Evolutionary conservation across 257 asterid species (phyloP), one percentile per base, ranked within the genome.

Genomic region (Parsonsia alboflavescens): DNA sequence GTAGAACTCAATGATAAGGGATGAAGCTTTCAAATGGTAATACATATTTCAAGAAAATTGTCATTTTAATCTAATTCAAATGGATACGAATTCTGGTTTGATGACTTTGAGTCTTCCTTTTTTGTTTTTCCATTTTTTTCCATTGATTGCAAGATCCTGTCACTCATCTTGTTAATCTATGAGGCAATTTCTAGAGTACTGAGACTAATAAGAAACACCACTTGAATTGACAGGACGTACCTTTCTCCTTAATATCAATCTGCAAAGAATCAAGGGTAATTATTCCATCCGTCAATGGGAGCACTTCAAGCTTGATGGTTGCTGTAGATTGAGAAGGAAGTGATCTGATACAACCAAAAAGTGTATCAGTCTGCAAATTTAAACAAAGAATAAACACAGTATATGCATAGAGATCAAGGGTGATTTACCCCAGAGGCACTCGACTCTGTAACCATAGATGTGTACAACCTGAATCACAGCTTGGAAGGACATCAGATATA

Each of bases 401-500:
- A 17, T 15, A 77, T 76, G 71, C 71, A 79, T 54, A 54, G 24
- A 54, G 61, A n/a, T 54, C 9, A 75, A 49, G 50, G 64, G 30
- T 26, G 15, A 70, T 70, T 81, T 91, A 95, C 99, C 99, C 99
- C 22, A 95, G 84, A 7, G 98, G 99, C 75, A 92, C 98, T 86
- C 96, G 85, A 77, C 99, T 95, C 86, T 95, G 98, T 82, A 95
- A 85, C 99, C 99, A 95, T 76, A 95, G 84, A 84, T 95, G 99
- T 63, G 97, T 84, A 90, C 99, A 92, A 30, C 96, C 92, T 76
- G 85, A 77, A 87, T 90, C 98, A 71, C 86, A 77, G 72, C 82
- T 83, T 72, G 96, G 93, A 80, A 84, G 88, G 77, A 84, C 91
- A 75, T 88, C 96, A 61, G 90, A 75, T 75, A 77, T 42, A 64